These are phyloP conservation scores for Cenchrus fungigraminus DNA, from an alignment of 176 grass and related monocot genomes.

Conservation along the genomic window DNA sequence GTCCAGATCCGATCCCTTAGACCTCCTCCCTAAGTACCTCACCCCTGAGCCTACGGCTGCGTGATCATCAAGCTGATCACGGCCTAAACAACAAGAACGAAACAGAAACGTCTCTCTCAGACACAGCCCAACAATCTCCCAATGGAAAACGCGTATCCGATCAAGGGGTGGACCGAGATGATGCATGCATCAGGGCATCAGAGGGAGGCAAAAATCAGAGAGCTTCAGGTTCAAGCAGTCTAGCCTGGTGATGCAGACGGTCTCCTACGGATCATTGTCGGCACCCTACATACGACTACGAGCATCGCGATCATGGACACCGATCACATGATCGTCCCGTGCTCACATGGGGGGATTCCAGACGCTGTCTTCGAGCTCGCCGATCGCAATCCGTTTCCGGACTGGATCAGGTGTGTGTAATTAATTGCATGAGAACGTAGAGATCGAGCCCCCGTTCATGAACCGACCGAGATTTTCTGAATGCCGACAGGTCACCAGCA, in stretches of 20 bases:
- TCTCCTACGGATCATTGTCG: background rate
- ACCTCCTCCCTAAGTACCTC: background rate
- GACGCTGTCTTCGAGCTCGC: background rate
- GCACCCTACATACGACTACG: background rate
- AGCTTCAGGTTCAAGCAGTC: background rate
- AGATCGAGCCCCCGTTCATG: slow-evolving; percentile 9
- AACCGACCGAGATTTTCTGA: slow-evolving; percentile 21
- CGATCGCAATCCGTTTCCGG: background rate
- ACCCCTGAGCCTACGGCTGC: slow-evolving; percentile 15
- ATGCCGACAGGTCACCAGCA: slow-evolving; percentile 25
- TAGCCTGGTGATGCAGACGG: background rate
- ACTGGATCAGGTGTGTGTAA: background rate
- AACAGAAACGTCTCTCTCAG: slow-evolving; percentile 36
- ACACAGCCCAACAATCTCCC: background rate
- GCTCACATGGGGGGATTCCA: slow-evolving; percentile 28
- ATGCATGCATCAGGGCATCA: background rate
- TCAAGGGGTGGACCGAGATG: background rate
- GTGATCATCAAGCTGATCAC: background rate
- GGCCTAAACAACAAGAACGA: slow-evolving; percentile 33
- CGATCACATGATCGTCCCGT: background rate
- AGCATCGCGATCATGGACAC: background rate
- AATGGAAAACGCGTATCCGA: slow-evolving; percentile 23
- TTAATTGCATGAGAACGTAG: background rate
- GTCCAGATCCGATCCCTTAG: slow-evolving; percentile 8
- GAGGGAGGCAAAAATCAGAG: background rate